A percentile compares a stretch with the other conserved stretches of the same genome.
Evolutionary conservation across 441 rosid genomes (phyloP).

Genomic region (Raphanus hybrid): DNA sequence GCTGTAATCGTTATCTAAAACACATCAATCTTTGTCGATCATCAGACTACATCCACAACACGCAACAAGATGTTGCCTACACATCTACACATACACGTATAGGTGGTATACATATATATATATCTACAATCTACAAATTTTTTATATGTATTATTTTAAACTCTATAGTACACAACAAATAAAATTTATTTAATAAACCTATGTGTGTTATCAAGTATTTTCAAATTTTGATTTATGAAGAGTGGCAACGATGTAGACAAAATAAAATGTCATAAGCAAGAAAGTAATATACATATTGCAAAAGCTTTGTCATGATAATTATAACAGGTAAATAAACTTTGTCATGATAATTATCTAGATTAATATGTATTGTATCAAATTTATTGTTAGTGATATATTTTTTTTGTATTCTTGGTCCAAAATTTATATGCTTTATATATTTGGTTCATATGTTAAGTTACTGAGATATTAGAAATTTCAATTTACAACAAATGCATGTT

Average conservation of each 20-base stretch:
- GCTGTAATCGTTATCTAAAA: constrained; percentile 42
- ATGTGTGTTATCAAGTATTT: neutral
- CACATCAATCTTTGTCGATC: constrained; percentile 42
- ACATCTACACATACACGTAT: constrained; percentile 23
- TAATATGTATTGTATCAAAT: neutral
- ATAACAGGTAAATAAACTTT: neutral
- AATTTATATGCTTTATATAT: neutral
- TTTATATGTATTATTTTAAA: no score
- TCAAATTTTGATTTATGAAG: neutral
- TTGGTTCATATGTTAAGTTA: neutral
- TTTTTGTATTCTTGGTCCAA: neutral
- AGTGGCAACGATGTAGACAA: neutral
- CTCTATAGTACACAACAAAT: neutral
- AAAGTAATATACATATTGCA: neutral
- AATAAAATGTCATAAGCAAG: constrained; percentile 2
- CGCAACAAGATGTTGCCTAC: constrained; percentile 39
- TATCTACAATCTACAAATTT: neutral
- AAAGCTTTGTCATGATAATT: neutral
- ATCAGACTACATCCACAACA: constrained; percentile 38
- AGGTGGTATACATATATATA: neutral
- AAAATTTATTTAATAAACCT: neutral
- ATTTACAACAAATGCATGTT: neutral
- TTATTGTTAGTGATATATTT: no score
- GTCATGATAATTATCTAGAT: neutral
- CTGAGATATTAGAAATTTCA: neutral